phyloP scores from a whole-genome alignment of 495 filamentous ascomycete genomes.

The Elaphomyces granulatus region DNA sequence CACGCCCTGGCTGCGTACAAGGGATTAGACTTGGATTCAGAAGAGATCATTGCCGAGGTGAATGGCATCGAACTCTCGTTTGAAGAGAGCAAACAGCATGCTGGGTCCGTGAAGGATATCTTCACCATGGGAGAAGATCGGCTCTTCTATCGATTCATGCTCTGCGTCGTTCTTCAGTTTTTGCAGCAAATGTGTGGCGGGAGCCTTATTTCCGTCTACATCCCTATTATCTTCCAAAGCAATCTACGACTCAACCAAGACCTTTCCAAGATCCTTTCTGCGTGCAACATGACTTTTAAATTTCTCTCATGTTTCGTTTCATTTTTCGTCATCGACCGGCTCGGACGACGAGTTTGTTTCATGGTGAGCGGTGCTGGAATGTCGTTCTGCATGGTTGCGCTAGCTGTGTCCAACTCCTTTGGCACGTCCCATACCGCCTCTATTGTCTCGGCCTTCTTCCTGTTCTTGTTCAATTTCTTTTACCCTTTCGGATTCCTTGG shows the following conservation, averaged over 20 bases:
- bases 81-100: slow-evolving; percentile 13
- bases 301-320: slow-evolving; percentile 14
- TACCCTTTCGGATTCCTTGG: slow-evolving; percentile 39
- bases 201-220: slow-evolving; percentile 17
- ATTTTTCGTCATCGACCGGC: slow-evolving; percentile 4
- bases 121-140: slow-evolving; percentile 14
- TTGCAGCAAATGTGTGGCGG: slow-evolving; percentile 20
- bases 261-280: slow-evolving; percentile 13
- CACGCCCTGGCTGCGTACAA: slow-evolving; percentile 17
- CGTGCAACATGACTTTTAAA: slow-evolving; percentile 31
- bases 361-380: slow-evolving; percentile 1
- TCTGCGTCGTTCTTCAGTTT: slow-evolving; percentile 26
- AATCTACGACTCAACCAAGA: slow-evolving; percentile 11
- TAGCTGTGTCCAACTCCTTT: slow-evolving; percentile 25
- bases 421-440: slow-evolving; percentile 12
- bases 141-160: slow-evolving; percentile 16
- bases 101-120: slow-evolving; percentile 9
- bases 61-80: slow-evolving; percentile 22
- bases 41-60: slow-evolving; percentile 16
- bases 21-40: slow-evolving; percentile 12
- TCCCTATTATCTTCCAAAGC: slow-evolving; percentile 16
- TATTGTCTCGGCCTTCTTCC: slow-evolving; percentile 30
- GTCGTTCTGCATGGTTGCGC: slow-evolving; percentile 14
- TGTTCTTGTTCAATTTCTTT: slow-evolving; percentile 43
- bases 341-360: slow-evolving; percentile 14